phyloP scores from a whole-genome alignment of 2,329 filamentous ascomycete species.

The Aspergillus melleus region DNA sequence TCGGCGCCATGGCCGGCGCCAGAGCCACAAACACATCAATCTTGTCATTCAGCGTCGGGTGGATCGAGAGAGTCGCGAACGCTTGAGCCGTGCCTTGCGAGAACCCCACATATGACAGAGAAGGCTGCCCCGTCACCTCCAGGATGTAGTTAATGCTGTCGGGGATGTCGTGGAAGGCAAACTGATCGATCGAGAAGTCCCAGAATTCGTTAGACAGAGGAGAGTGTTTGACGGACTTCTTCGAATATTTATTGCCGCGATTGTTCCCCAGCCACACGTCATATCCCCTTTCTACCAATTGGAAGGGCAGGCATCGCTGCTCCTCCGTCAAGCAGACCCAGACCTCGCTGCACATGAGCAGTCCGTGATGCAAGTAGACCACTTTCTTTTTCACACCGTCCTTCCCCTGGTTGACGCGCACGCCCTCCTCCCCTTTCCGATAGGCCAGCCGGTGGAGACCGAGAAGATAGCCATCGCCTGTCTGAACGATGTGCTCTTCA shows the following conservation, averaged over 20 bases:
- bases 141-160: slow-evolving; percentile 92
- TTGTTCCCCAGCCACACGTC: slow-evolving; percentile 99
- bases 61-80: slow-evolving; percentile 88
- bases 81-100: slow-evolving; percentile 96
- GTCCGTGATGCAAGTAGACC: slow-evolving; percentile 89
- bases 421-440: slow-evolving; percentile 76
- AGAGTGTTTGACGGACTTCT: slow-evolving; percentile 78
- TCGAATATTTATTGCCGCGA: slow-evolving; percentile 97
- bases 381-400: slow-evolving; percentile 75
- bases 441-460: slow-evolving; percentile 86
- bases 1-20: slow-evolving; percentile 93
- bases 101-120: slow-evolving; percentile 94
- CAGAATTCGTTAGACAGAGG: slow-evolving; percentile 80
- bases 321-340: slow-evolving; percentile 93
- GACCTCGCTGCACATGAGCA: slow-evolving; percentile 98
- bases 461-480: slow-evolving; percentile 87
- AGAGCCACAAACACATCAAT: slow-evolving; percentile 95
- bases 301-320: slow-evolving; percentile 82
- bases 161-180: slow-evolving; percentile 95
- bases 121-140: slow-evolving; percentile 75
- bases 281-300: slow-evolving; percentile 84
- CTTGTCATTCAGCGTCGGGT: slow-evolving; percentile 87
- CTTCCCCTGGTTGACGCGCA: slow-evolving; percentile 68
- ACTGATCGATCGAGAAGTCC: slow-evolving; percentile 98
- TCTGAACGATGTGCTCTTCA: slow-evolving; percentile 95